Evolutionary conservation across 2,329 filamentous ascomycete species (phyloP).

Genomic region (Pseudogymnoascus sp.): DNA sequence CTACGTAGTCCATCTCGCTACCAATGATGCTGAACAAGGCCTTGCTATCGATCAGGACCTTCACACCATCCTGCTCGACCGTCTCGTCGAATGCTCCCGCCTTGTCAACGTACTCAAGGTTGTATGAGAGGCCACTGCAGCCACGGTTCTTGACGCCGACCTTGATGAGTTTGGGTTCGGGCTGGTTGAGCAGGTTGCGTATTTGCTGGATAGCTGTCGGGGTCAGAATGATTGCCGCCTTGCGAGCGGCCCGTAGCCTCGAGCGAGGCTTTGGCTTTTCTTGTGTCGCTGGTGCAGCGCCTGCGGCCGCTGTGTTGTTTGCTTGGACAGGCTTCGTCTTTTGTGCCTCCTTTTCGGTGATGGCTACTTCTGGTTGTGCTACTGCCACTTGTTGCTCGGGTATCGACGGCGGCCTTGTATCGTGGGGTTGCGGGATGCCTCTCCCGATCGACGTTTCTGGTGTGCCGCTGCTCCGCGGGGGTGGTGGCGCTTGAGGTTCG

Average conservation of each 20-base stretch:
- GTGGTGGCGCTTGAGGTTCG: constrained; percentile 45
- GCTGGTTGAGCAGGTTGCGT: constrained; percentile 68
- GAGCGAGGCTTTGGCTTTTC: constrained; percentile 46
- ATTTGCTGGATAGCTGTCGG: constrained; percentile 74
- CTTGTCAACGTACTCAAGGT: constrained; percentile 92
- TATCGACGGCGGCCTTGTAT: constrained; percentile 39
- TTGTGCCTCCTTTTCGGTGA: constrained; percentile 60
- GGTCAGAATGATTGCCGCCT: constrained; percentile 85
- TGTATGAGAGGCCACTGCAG: constrained; percentile 87
- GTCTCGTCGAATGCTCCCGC: constrained; percentile 81
- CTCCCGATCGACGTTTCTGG: constrained; percentile 56
- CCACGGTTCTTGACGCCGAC: constrained; percentile 91
- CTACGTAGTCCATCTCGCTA: constrained; percentile 98
- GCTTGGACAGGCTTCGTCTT: constrained; percentile 48
- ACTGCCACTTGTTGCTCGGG: constrained; percentile 28
- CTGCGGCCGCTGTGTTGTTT: constrained; percentile 39
- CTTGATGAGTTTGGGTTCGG: constrained; percentile 85
- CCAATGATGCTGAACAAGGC: constrained; percentile 97
- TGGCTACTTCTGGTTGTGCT: constrained; percentile 35
- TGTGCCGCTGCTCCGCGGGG: constrained; percentile 49
- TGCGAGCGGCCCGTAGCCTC: constrained; percentile 66
- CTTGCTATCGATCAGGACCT: constrained; percentile 94
- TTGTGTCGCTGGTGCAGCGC: constrained; percentile 28
- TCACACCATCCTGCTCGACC: constrained; percentile 93
- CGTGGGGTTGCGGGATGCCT: constrained; percentile 34